Evolutionary conservation across 2,329 filamentous ascomycete genomes (phyloP).

Genomic region (Phyllosticta paracitricarpa): DNA sequence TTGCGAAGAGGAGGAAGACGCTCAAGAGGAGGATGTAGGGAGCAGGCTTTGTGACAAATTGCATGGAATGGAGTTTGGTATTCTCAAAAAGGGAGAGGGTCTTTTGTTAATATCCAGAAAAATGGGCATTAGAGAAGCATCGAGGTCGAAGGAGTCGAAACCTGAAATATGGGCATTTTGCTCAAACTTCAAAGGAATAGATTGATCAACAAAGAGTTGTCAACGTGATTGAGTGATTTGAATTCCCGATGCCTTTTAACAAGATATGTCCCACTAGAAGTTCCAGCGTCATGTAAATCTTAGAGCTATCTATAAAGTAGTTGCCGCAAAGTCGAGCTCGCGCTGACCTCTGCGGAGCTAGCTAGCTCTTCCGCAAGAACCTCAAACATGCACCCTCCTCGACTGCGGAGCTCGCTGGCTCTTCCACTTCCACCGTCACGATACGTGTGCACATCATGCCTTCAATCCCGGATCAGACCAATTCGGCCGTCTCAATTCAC

Average conservation of each 20-base stretch:
- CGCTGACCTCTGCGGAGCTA: neutral
- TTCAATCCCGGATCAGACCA: neutral
- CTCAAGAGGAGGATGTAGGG: conserved; percentile 29
- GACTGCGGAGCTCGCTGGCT: neutral
- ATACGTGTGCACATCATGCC: conserved; percentile 7
- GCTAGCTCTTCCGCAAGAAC: neutral
- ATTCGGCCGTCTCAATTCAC: neutral
- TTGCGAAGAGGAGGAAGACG: conserved; percentile 58
- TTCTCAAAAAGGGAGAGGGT: neutral
- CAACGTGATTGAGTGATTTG: too few relatives aligned
- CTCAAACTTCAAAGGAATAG: too few relatives aligned
- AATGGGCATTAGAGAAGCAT: neutral
- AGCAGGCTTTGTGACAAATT: neutral
- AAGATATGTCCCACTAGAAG: neutral
- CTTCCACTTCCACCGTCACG: neutral
- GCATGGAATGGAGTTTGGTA: neutral
- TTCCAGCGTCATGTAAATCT: neutral
- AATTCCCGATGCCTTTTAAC: too few relatives aligned
- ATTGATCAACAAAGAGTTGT: too few relatives aligned
- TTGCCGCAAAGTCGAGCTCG: neutral
- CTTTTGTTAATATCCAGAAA: neutral
- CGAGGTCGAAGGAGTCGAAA: too few relatives aligned
- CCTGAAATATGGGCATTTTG: too few relatives aligned
- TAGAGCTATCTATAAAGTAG: neutral
- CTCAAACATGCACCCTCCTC: conserved; percentile 6